Conservation (phyloP, 768 basidiomycete genomes). For the Auricularia sp. region DNA sequence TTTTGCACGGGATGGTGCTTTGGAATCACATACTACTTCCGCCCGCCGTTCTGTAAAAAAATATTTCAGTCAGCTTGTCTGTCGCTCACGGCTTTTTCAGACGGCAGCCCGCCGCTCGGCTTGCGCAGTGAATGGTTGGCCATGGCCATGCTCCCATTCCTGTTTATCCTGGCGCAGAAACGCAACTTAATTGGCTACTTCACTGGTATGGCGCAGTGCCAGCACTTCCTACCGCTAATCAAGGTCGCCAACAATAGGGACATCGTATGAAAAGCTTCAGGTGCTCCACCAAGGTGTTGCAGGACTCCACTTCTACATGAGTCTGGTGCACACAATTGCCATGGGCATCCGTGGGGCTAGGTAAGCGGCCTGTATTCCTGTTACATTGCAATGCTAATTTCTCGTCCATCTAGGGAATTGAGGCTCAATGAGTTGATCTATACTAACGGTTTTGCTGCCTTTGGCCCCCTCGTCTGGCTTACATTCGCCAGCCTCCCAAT, state of each 20-base stretch:
- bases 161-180: slow-evolving; percentile 4
- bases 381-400: too few species aligned
- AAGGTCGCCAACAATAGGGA: too few species aligned
- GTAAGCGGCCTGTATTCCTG: neutral
- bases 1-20: slow-evolving; percentile 2
- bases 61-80: neutral
- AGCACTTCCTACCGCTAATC: too few species aligned
- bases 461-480: too few species aligned
- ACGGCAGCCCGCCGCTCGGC: slow-evolving; percentile 3
- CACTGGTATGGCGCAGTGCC: neutral
- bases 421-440: too few species aligned
- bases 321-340: slow-evolving; percentile 8
- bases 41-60: slow-evolving; percentile 3
- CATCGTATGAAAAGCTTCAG: slow-evolving; percentile 19
- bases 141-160: slow-evolving; percentile 4
- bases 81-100: neutral
- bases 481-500: too few species aligned
- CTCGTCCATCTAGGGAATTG: too few species aligned
- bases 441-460: too few species aligned
- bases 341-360: slow-evolving; percentile 4
- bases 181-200: slow-evolving; percentile 3
- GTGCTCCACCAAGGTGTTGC: slow-evolving; percentile 10
- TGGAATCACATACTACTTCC: slow-evolving; percentile 2
- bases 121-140: slow-evolving; percentile 5
- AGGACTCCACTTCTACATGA: slow-evolving; percentile 4